These are phyloP conservation scores for Colletotrichum sp. DNA, from an alignment of 2,329 filamentous ascomycete species.

Conservation along the genomic window DNA sequence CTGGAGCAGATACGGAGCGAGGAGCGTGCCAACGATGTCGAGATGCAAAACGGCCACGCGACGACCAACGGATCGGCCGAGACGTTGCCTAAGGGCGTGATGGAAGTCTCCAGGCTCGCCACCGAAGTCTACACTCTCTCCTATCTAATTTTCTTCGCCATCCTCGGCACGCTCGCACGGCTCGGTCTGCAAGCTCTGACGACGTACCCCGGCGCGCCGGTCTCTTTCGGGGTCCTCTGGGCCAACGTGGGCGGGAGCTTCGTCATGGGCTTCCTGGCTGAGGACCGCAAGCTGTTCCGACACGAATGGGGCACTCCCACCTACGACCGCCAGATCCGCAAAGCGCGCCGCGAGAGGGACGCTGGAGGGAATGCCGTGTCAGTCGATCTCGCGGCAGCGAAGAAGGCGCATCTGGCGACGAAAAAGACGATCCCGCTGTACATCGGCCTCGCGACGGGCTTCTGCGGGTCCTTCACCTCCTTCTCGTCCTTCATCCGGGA, in stretches of 20 bases:
- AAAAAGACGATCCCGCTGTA: conserved; percentile 92
- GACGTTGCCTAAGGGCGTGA: too few relatives aligned
- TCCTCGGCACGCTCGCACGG: conserved; percentile 83
- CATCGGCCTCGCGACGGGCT: conserved; percentile 84
- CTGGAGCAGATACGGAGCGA: conserved; percentile 1
- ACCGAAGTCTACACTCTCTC: conserved; percentile 76
- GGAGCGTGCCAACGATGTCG: not conserved
- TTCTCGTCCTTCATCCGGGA: conserved; percentile 89
- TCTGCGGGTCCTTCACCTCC: conserved; percentile 88
- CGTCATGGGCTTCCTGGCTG: conserved; percentile 83
- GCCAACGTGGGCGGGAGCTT: conserved; percentile 84
- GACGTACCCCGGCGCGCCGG: conserved; percentile 77
- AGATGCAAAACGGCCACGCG: not conserved
- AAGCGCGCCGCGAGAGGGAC: conserved; percentile 40
- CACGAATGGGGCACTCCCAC: conserved; percentile 64
- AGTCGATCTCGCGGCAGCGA: conserved; percentile 48
- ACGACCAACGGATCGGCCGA: not conserved
- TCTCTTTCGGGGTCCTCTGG: conserved; percentile 80
- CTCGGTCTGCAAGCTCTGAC: conserved; percentile 82
- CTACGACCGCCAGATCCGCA: conserved; percentile 39
- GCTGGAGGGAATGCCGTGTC: conserved; percentile 41
- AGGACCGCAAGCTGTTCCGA: conserved; percentile 79
- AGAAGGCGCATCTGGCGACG: conserved; percentile 63
- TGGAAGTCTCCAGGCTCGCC: conserved; percentile 46
- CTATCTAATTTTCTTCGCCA: conserved; percentile 84